phyloP scores from a whole-genome alignment of 768 basidiomycete species.

The Coprinopsis cinerea region DNA sequence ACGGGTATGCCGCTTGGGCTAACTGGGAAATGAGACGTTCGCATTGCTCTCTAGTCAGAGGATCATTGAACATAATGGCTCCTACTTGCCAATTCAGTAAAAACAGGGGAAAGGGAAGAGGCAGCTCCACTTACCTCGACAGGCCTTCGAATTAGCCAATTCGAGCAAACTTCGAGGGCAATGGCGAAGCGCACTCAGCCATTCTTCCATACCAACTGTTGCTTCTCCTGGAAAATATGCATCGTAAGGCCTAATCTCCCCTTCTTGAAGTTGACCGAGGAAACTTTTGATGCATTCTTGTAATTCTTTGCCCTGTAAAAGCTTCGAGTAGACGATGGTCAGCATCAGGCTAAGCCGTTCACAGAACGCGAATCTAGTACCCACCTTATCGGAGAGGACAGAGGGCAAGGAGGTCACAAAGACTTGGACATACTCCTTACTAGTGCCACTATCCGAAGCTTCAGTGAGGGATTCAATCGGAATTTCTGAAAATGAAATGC shows the following conservation, averaged over 20 bases:
- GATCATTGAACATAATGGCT: conserved; percentile 96
- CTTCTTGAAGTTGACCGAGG: conserved; percentile 52
- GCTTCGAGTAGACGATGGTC: conserved; percentile 28
- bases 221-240: conserved; percentile 15
- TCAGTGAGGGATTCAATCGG: conserved; percentile 18
- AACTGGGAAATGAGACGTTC: conserved; percentile 61
- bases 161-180: conserved; percentile 83
- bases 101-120: conserved; percentile 3
- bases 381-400: conserved; percentile 69
- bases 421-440: conserved; percentile 56
- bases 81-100: conserved; percentile 40
- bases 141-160: conserved; percentile 91
- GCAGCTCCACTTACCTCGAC: conserved; percentile 58
- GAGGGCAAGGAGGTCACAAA: conserved; percentile 59
- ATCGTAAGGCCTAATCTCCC: conserved; percentile 27
- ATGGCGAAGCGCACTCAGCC: conserved; percentile 71
- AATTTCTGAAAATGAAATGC: conserved; percentile 47
- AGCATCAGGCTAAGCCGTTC: conserved; percentile 12
- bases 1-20: conserved; percentile 72
- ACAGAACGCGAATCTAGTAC: conserved; percentile 25
- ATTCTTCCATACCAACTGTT: conserved; percentile 32
- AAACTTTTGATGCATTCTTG: conserved; percentile 71
- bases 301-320: conserved; percentile 66
- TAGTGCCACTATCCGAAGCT: conserved; percentile 24
- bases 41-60: conserved; percentile 63